Base-by-base conservation (phyloP, 768 basidiomycete species). In the Tylopilus plumbeoviolaceoides region DNA sequence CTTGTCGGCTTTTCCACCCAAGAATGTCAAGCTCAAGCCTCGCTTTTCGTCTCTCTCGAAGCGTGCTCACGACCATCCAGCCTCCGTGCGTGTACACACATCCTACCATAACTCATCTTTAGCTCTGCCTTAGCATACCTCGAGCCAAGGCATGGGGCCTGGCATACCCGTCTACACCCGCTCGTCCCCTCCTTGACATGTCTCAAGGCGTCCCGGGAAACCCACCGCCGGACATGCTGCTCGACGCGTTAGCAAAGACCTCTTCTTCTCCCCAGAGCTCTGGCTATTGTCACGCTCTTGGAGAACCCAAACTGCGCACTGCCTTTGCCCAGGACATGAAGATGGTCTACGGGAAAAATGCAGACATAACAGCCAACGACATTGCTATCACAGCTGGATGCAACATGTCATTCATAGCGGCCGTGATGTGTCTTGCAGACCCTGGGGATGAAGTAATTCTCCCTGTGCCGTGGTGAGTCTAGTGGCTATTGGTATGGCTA, bases 191-290 rank as follows among this genome's bases (percentile, higher is more conserved):
- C 2, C 74, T 91, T n/a, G 78, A 81, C 59, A 82, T 90, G 74
- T 84, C 85, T 1, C 88, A 91, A 67, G 86, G 91, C 38, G 82
- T 83, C 0, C 91, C 91, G 0, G 83, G 84, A 6, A 73, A 71
- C 0, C 80, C 84, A 0, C 90, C 91, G 0, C 80, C 84, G 3
- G 62, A 70, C 2, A 46, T 62, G 1, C 68, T 90, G 9, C 75
- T 83, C 31, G 61, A 75, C 0, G 76, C 80, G 1, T 63, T 91
- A 1, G 74, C 71, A 0, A 61, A 62, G 9, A 74, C 79, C 0
- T 68, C 79, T 0, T 67, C 75, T 8, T 75, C 75, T 39, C 73
- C 75, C 0, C 42, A 47, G 5, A 75, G 72, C 31, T 79, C 79
- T 41, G 77, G 80, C 5, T 91, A 91, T 55, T 74, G 80, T 8